Evolutionary conservation across 2,329 filamentous ascomycete species (phyloP), one percentile per base, ranked within the genome.

Genomic region (Ascochyta lentis): DNA sequence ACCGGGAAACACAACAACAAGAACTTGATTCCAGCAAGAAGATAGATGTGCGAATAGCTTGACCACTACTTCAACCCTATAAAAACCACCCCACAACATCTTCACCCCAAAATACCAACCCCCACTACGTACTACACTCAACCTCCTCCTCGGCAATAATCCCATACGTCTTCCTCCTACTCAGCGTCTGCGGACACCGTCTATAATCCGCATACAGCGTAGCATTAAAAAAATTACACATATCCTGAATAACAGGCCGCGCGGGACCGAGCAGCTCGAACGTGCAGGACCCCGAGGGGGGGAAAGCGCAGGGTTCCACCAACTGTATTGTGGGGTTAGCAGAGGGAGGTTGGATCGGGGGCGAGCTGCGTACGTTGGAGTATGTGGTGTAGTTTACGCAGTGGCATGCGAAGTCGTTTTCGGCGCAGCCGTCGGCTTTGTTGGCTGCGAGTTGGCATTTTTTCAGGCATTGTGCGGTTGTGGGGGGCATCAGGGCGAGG

Each of bases 181-280:
- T 69, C 40, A 68, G 31, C 41, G 41, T 33, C 49, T 63, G 56
- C 23, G 51, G 29, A 31, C 62, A 66, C 5, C 27, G 31, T 1
- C 34, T 10, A 38, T 68, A 69, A 10, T 54, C 58, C 0, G 54
- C 49, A 27, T 68, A 69, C 24, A 66, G 23, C 10, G 67, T 68
- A 1, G 64, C 66, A 22, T 67, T 68, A 48, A 66, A 65, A 47
- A 69, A 68, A 34, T 66, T 69, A 34, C 61, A 66, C 60, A 66
- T 55, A 42, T 68, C 61, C 4, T 43, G 29, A 7, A 69, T 55
- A n/a, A 68, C 45, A 22, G 61, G 60, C 6, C 63, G 67, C 4
- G 61, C 64, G 16, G 49, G 3, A 49, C 63, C 42, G 50, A 69
- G 43, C 27, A 12, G 27, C 27, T 29, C 27, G 27, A 29, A 10